Evolutionary conservation across 2,329 filamentous ascomycete species (phyloP).

Genomic region (Pyrenophora graminea): DNA sequence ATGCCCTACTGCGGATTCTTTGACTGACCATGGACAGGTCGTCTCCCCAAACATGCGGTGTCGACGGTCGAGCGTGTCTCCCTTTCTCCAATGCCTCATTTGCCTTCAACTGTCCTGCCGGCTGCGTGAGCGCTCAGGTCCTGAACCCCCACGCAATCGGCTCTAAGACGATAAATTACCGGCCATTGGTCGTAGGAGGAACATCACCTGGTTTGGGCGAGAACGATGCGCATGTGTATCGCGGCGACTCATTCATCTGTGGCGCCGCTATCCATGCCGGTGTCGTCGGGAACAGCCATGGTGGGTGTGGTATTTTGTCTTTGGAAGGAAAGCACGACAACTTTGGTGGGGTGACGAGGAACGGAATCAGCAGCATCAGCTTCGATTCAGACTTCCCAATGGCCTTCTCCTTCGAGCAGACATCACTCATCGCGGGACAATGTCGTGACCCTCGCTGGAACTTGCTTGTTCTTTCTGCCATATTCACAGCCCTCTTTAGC

Average conservation of each 20-base stretch:
- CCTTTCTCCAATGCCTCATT: slow-evolving; percentile 58
- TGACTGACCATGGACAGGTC: slow-evolving; percentile 29
- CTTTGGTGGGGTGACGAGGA: slow-evolving; percentile 28
- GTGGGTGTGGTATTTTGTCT: slow-evolving; percentile 43
- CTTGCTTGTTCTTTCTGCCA: slow-evolving; percentile 38
- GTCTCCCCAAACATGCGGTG: slow-evolving; percentile 49
- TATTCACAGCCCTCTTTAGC: slow-evolving; percentile 38
- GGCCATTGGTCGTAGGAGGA: slow-evolving; percentile 70
- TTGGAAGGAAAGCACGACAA: slow-evolving; percentile 30
- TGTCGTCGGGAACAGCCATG: slow-evolving; percentile 29
- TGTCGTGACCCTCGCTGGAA: slow-evolving; percentile 44
- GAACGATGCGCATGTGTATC: slow-evolving; percentile 29
- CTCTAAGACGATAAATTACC: slow-evolving; percentile 66
- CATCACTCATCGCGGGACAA: slow-evolving; percentile 10
- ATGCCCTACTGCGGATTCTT: neutral
- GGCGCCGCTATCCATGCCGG: slow-evolving; percentile 45
- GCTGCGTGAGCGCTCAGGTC: slow-evolving; percentile 54
- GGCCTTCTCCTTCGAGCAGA: slow-evolving; percentile 37
- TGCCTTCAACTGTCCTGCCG: slow-evolving; percentile 61
- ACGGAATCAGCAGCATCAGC: slow-evolving; percentile 39
- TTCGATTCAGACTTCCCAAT: slow-evolving; percentile 44
- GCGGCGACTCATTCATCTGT: slow-evolving; percentile 47
- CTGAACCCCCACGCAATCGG: slow-evolving; percentile 58
- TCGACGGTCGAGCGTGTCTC: slow-evolving; percentile 60
- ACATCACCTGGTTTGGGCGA: slow-evolving; percentile 1